A percentile compares a stretch with the other conserved stretches of the same genome.
Evolutionary conservation across 768 basidiomycete genomes (phyloP).

Genomic region (Pisolithus tinctorius): DNA sequence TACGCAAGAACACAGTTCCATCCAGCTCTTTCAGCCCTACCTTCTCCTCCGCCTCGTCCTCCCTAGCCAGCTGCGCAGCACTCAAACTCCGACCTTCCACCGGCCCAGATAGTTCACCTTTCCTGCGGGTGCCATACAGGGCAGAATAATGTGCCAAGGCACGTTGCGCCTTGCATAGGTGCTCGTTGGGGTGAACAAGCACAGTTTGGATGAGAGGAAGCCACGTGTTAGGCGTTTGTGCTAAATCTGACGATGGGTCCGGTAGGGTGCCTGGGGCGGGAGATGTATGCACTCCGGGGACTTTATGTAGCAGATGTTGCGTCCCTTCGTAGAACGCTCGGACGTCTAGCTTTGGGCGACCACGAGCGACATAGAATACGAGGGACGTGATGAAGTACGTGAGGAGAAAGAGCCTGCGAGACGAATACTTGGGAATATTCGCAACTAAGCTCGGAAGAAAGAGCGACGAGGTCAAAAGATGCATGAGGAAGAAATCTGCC

Average conservation of each 20-base stretch:
- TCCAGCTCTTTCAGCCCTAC: slow-evolving; percentile 13
- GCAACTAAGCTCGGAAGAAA: slow-evolving; percentile 50
- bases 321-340: slow-evolving; percentile 24
- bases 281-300: slow-evolving; percentile 2
- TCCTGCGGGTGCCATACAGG: slow-evolving; percentile 11
- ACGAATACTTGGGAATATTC: slow-evolving; percentile 22
- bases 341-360: slow-evolving; percentile 28
- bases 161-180: slow-evolving; percentile 20
- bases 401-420: slow-evolving; percentile 22
- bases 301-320: slow-evolving; percentile 13
- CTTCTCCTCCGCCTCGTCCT: slow-evolving; percentile 11
- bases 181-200: slow-evolving; percentile 27
- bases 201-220: slow-evolving; percentile 27
- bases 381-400: slow-evolving; percentile 23
- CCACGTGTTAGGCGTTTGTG: slow-evolving; percentile 29
- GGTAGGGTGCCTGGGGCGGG: slow-evolving; percentile 4
- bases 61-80: not conserved
- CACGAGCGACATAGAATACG: slow-evolving; percentile 26
- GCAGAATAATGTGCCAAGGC: slow-evolving; percentile 18
- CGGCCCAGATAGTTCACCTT: slow-evolving; percentile 6
- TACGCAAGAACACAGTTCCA: slow-evolving; percentile 21
- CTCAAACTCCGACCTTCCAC: slow-evolving; percentile 1
- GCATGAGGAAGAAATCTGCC: slow-evolving; percentile 66
- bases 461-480: slow-evolving; percentile 60
- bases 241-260: slow-evolving; percentile 5